Conservation (phyloP, 2,329 filamentous ascomycete genomes). For the Xylariales sp. region DNA sequence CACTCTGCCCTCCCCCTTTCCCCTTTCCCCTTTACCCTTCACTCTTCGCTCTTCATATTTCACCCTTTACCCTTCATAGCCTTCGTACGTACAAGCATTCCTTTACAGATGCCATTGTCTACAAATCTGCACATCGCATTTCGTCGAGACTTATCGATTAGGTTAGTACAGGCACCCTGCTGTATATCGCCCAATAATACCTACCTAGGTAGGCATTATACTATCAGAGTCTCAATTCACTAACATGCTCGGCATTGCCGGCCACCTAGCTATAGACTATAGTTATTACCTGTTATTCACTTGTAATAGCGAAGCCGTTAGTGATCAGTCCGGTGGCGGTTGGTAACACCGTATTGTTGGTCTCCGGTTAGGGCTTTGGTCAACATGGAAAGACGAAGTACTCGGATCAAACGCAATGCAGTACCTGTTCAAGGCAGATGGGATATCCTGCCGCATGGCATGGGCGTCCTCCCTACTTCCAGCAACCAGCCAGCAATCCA, state of each 20-base stretch:
- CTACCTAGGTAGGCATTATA: neutral
- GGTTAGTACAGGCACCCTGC: neutral
- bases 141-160: neutral
- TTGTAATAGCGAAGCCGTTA: neutral
- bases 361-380: neutral
- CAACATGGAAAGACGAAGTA: constrained; percentile 34
- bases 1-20: neutral
- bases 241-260: neutral
- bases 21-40: neutral
- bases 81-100: no score
- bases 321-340: neutral
- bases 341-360: neutral
- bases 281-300: neutral
- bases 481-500: constrained; percentile 2
- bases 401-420: constrained; percentile 37
- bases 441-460: constrained; percentile 45
- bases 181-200: neutral
- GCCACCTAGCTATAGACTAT: neutral
- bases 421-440: constrained; percentile 39
- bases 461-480: constrained; percentile 38
- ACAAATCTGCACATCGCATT: neutral
- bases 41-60: neutral
- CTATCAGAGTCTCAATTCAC: neutral
- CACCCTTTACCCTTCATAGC: neutral
- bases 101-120: no score